phyloP scores from a whole-genome alignment of 805 yeast species.

The Lipomyces orientalis region DNA sequence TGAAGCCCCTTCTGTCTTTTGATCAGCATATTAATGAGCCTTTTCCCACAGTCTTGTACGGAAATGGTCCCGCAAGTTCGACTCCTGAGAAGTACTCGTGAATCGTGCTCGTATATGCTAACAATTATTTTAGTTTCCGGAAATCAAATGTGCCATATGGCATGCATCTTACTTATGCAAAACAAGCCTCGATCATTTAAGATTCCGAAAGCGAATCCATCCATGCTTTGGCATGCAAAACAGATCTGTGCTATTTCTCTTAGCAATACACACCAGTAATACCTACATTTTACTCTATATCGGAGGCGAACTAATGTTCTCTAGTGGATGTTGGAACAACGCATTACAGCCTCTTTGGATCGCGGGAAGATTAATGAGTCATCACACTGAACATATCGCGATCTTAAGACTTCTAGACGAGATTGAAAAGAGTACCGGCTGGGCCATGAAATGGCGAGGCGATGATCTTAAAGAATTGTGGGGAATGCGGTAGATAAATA shows the following conservation, averaged over 20 bases:
- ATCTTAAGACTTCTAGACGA: conserved; percentile 8
- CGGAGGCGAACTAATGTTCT: neutral
- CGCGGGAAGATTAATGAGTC: conserved; percentile 44
- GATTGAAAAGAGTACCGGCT: conserved; percentile 25
- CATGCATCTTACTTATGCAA: conserved; percentile 49
- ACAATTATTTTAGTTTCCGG: conserved; percentile 41
- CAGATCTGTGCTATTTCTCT: conserved; percentile 49
- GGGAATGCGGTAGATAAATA: conserved; percentile 13
- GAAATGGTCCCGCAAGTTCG: conserved; percentile 47
- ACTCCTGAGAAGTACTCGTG: neutral
- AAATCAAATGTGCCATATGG: conserved; percentile 51
- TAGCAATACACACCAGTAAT: conserved; percentile 42
- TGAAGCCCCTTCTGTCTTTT: conserved; percentile 47
- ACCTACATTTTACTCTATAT: neutral
- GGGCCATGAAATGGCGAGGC: conserved; percentile 21
- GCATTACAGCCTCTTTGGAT: conserved; percentile 45
- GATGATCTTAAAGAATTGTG: conserved; percentile 27
- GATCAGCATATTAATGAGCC: conserved; percentile 43
- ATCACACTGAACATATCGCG: conserved; percentile 41
- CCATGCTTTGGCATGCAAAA: conserved; percentile 52
- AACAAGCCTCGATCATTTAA: conserved; percentile 50
- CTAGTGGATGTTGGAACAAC: conserved; percentile 43
- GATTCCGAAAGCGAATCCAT: conserved; percentile 38
- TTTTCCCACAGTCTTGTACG: conserved; percentile 49
- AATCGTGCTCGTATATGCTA: neutral